phyloP scores from a whole-genome alignment of 257 asterid genomes.

The Solanum paucissectum region DNA sequence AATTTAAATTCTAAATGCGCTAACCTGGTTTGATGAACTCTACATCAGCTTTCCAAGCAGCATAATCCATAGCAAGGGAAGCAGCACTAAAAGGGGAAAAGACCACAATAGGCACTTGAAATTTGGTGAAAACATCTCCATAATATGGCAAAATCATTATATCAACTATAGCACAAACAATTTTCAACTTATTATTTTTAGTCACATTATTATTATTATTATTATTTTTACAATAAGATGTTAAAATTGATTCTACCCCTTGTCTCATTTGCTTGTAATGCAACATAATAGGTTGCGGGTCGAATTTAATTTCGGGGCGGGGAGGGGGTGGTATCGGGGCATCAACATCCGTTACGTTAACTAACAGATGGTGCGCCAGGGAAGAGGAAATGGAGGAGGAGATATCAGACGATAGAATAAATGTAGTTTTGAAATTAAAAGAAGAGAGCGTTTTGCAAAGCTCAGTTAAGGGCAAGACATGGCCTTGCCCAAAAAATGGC shows the following conservation, averaged over 20 bases:
- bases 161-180: slow-evolving; percentile 52
- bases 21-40: slow-evolving; percentile 24
- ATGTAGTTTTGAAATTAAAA: slow-evolving; percentile 23
- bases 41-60: slow-evolving; percentile 41
- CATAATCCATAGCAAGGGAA: slow-evolving; percentile 49
- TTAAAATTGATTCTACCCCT: slow-evolving; percentile 39
- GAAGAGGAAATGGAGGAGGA: slow-evolving; percentile 43
- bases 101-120: slow-evolving; percentile 27
- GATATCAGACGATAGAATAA: slow-evolving; percentile 52
- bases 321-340: slow-evolving; percentile 7
- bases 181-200: slow-evolving; percentile 10
- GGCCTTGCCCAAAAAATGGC: slow-evolving; percentile 83
- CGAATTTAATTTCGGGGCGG: neutral
- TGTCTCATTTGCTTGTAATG: slow-evolving; percentile 22
- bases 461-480: slow-evolving; percentile 55
- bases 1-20: neutral
- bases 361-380: neutral
- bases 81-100: slow-evolving; percentile 65
- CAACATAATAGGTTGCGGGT: neutral
- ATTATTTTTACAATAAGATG: neutral
- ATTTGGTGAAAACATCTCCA: slow-evolving; percentile 35
- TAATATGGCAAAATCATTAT: slow-evolving; percentile 64
- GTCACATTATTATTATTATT: slow-evolving; percentile 4
- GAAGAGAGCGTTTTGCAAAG: slow-evolving; percentile 45
- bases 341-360: slow-evolving; percentile 16